Percentiles rank a stretch among this genome's conserved stretches.
phyloP scores from a whole-genome alignment of 23 red algal species.

The Gracilaria domingensis region DNA sequence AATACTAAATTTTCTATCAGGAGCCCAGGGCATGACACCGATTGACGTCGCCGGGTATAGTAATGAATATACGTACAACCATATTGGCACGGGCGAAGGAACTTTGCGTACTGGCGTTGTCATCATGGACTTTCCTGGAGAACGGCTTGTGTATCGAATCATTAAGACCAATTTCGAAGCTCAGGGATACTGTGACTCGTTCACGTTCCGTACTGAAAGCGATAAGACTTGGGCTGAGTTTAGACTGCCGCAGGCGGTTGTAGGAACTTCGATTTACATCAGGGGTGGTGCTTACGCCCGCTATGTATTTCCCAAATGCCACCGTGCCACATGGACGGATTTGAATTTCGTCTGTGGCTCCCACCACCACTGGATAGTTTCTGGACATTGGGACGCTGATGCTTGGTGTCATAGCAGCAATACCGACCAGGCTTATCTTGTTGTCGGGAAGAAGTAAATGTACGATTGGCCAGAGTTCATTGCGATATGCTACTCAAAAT shows the following conservation, averaged over 20 bases:
- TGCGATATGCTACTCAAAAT: no score
- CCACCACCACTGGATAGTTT: not conserved
- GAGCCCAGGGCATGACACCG: slow-evolving; percentile 36
- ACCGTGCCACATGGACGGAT: slow-evolving; percentile 57
- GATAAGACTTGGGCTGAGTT: slow-evolving; percentile 57
- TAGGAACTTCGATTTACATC: slow-evolving; percentile 30
- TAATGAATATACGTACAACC: slow-evolving; percentile 33
- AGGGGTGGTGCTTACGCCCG: slow-evolving; percentile 18
- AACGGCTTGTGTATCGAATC: slow-evolving; percentile 52
- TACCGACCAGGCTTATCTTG: slow-evolving; percentile 53
- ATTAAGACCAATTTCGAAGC: slow-evolving; percentile 49
- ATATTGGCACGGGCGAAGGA: slow-evolving; percentile 23
- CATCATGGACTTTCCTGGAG: slow-evolving; percentile 57
- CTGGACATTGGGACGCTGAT: slow-evolving; percentile 41
- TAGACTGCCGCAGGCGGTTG: slow-evolving; percentile 27
- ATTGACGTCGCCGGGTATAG: slow-evolving; percentile 12
- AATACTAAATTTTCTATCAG: slow-evolving; percentile 39
- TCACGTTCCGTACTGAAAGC: slow-evolving; percentile 15
- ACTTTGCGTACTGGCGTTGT: slow-evolving; percentile 16
- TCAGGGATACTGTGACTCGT: not conserved
- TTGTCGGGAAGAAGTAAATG: not conserved
- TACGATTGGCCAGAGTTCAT: not conserved
- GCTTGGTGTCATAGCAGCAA: slow-evolving; percentile 56
- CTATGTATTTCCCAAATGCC: slow-evolving; percentile 49
- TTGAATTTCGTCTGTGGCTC: slow-evolving; percentile 30